phyloP scores from a whole-genome alignment of 1,284 basidiomycete species.

The Fistulina hepatica region DNA sequence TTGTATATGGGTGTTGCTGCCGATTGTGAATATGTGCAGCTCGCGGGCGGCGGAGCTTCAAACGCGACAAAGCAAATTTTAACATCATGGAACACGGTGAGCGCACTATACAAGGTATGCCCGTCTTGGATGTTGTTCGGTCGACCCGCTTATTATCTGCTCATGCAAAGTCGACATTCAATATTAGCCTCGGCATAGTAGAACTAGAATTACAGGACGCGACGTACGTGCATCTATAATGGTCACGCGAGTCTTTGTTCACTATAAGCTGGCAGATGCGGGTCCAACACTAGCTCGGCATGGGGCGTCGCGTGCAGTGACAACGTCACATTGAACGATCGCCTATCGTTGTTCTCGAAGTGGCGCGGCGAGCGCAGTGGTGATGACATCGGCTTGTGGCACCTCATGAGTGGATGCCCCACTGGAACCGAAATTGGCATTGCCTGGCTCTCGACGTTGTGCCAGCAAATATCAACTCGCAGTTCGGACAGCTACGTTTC shows the following conservation, averaged over 20 bases:
- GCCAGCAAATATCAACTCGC: slow-evolving; percentile 43
- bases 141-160: slow-evolving; percentile 1
- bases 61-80: slow-evolving; percentile 69
- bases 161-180: slow-evolving; percentile 53
- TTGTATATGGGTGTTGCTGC: slow-evolving; percentile 80
- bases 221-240: slow-evolving; percentile 20
- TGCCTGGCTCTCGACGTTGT: slow-evolving; percentile 79
- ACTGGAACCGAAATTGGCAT: slow-evolving; percentile 83
- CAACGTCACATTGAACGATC: slow-evolving; percentile 48
- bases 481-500: slow-evolving; percentile 42
- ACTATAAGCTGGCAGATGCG: slow-evolving; percentile 31
- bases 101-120: slow-evolving; percentile 62
- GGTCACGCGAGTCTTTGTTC: no score
- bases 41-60: slow-evolving; percentile 48
- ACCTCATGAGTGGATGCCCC: slow-evolving; percentile 81
- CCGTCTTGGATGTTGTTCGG: slow-evolving; percentile 1
- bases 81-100: slow-evolving; percentile 70
- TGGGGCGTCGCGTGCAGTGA: slow-evolving; percentile 55
- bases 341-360: slow-evolving; percentile 71
- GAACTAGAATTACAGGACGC: slow-evolving; percentile 62
- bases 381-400: slow-evolving; percentile 78
- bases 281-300: slow-evolving; percentile 36
- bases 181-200: slow-evolving; percentile 76
- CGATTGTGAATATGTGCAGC: slow-evolving; percentile 70
- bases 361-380: slow-evolving; percentile 72